Conservation (phyloP, 1,284 basidiomycete genomes). For the Ganoderma sinense region DNA sequence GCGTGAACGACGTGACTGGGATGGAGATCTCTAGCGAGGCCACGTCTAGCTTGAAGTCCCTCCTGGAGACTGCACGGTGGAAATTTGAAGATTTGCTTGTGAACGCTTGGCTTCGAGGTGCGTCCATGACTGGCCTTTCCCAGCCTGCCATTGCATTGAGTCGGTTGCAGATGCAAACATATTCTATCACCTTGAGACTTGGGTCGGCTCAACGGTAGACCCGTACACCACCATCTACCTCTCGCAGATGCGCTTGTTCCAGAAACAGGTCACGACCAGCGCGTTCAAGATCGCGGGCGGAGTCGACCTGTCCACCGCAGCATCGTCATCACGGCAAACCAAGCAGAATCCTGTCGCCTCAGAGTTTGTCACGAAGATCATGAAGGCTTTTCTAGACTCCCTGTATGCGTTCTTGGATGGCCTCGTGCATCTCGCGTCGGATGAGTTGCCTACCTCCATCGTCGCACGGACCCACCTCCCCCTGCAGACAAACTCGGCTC, state of each 20-base stretch:
- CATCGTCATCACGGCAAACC: conserved; percentile 49
- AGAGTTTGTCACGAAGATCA: conserved; percentile 76
- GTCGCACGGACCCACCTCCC: conserved; percentile 43
- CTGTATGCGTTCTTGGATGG: conserved; percentile 93
- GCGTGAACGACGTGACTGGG: conserved; percentile 80
- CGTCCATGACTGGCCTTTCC: conserved; percentile 22
- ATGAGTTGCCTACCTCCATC: conserved; percentile 62
- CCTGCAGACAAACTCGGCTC: conserved; percentile 40
- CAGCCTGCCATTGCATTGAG: too few relatives aligned
- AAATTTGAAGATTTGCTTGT: conserved; percentile 87
- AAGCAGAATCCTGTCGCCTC: conserved; percentile 67
- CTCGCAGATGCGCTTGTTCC: conserved; percentile 82
- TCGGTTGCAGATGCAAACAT: conserved; percentile 77
- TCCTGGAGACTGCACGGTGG: conserved; percentile 89
- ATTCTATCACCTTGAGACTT: conserved; percentile 89
- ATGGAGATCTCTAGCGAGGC: conserved; percentile 87
- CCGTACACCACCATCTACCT: conserved; percentile 74
- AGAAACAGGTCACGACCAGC: conserved; percentile 81
- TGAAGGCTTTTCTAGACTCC: conserved; percentile 88
- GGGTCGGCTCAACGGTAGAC: conserved; percentile 70
- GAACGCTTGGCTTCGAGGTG: conserved; percentile 85
- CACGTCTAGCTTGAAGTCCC: conserved; percentile 67
- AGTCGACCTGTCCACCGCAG: conserved; percentile 61
- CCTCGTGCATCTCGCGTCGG: conserved; percentile 83
- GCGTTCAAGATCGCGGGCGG: conserved; percentile 89